Base-by-base conservation (phyloP, 2,329 filamentous ascomycete genomes). In the Verticillium albo-atrum region DNA sequence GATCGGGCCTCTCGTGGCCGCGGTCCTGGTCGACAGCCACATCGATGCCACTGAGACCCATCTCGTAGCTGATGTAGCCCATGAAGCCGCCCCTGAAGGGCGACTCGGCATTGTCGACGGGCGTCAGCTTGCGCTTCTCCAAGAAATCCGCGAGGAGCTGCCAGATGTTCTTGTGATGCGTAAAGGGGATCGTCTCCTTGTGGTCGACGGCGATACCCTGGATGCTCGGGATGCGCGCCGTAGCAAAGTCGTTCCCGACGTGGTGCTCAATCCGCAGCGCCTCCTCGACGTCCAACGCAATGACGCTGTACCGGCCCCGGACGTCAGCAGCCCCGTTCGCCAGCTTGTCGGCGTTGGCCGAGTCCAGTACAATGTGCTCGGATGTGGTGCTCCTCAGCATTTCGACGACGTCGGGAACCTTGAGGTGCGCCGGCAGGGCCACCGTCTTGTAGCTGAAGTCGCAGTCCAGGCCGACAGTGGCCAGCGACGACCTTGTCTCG, bases 61-160 rank as follows among this genome's bases (percentile, higher is more conserved):
- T 85, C 71, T 97, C 92, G 62, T 97, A 96, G 0, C 90, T 92
- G 56, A 92, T 82, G 67, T 89, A 96, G 0, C 92, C 92, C 75
- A 96, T 85, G 61, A 96, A 87, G 0, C 92, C 92, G 56, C 91
- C 92, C 73, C 90, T 86, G 70, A 96, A 97, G 0, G 90, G 83
- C 0, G 68, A 65, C 4, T 67, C 64, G 4, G 67, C 59, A 10
- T 59, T 59, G 17, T 54, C 60, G 7, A 65, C 35, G 9, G 35
- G 54, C 0, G 63, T 34, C 9, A 71, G 61, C 47, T 55, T 69
- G 35, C 75, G 63, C 5, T 62, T 63, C 47, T 72, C 66, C 66
- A 74, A 71, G 54, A 82, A 82, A 5, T 77, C 75, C 0, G 81
- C 77, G 12, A 85, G 67, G 42, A 84, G 66, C 34, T 81, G 76